These are phyloP conservation scores for Aristolochia fimbriata DNA, from an alignment of 164 flowering plant genomes.

Conservation along the genomic window DNA sequence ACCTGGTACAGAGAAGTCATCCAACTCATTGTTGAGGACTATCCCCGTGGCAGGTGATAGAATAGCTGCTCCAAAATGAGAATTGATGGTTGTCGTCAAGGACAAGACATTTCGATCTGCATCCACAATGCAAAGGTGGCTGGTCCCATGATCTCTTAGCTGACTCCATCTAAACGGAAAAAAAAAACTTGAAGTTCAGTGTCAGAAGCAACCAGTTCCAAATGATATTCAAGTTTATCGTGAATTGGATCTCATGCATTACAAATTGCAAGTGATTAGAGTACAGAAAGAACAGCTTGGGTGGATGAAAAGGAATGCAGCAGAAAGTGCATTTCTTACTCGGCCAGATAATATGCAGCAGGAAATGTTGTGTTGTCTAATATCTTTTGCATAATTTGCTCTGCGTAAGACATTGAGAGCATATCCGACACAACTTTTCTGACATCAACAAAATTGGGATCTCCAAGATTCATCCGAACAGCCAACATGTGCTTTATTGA, in stretches of 20 bases:
- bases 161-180: conserved; percentile 76
- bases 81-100: conserved; percentile 80
- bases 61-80: conserved; percentile 55
- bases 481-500: conserved; percentile 88
- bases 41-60: conserved; percentile 86
- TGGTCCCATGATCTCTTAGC: conserved; percentile 82
- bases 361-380: conserved; percentile 84
- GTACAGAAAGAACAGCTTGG: conserved; percentile 9
- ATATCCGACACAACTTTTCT: conserved; percentile 33
- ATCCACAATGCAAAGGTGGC: conserved; percentile 89
- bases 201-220: too few relatives aligned
- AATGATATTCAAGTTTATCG: too few relatives aligned
- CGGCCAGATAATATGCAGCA: conserved; percentile 57
- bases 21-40: conserved; percentile 90
- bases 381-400: conserved; percentile 44
- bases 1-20: conserved; percentile 74
- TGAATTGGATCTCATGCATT: too few relatives aligned
- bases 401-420: conserved; percentile 64
- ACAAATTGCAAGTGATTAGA: too few relatives aligned
- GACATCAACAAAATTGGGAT: conserved; percentile 59
- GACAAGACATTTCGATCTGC: conserved; percentile 83
- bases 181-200: background rate
- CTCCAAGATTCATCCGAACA: conserved; percentile 81
- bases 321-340: conserved; percentile 23
- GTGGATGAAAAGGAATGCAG: background rate